Evolutionary conservation across 768 basidiomycete genomes (phyloP).

Genomic region (Hypholoma fasciculare): DNA sequence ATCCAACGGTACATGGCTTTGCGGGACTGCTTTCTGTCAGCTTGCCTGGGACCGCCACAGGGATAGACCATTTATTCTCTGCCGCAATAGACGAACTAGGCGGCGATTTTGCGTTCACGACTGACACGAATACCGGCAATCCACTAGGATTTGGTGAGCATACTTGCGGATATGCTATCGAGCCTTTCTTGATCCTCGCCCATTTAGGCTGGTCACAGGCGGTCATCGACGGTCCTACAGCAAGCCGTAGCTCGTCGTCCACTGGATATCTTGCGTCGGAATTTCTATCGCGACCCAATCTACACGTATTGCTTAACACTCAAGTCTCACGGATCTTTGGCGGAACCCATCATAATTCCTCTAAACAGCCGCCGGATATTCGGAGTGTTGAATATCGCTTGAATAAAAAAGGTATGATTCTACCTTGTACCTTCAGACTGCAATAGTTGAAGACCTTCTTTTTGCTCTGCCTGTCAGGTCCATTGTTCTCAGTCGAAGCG

Average conservation of each 20-base stretch:
- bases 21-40: conserved; percentile 27
- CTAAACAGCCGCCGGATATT: neutral
- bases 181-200: neutral
- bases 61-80: conserved; percentile 27
- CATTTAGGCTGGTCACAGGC: conserved; percentile 18
- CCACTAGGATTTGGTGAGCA: conserved; percentile 27
- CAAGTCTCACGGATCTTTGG: conserved; percentile 26
- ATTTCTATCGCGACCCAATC: conserved; percentile 24
- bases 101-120: conserved; percentile 27
- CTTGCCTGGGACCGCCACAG: conserved; percentile 22
- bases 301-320: conserved; percentile 30
- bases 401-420: neutral
- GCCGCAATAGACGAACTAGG: conserved; percentile 33
- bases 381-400: conserved; percentile 8
- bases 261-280: conserved; percentile 26
- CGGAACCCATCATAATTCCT: neutral
- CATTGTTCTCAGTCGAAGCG: conserved; percentile 19
- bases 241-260: conserved; percentile 29
- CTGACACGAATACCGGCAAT: conserved; percentile 27
- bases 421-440: neutral
- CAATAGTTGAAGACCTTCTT: too few species aligned
- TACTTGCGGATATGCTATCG: conserved; percentile 13
- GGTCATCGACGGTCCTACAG: conserved; percentile 20
- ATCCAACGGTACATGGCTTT: conserved; percentile 29
- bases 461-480: neutral